phyloP scores from a whole-genome alignment of 2,329 filamentous ascomycete species.

The Sarocladium brachiariae region DNA sequence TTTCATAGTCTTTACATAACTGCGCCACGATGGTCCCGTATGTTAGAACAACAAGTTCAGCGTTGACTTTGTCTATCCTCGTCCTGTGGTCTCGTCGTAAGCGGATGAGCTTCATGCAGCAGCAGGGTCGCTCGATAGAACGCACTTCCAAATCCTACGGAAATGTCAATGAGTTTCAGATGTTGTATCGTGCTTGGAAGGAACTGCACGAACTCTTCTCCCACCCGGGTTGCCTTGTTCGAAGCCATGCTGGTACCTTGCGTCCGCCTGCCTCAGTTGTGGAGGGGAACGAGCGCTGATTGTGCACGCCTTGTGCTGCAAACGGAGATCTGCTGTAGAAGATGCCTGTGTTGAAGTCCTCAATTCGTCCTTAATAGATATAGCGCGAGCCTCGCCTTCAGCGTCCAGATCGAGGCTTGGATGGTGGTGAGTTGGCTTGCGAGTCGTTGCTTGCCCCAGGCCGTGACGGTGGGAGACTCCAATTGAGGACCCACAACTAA shows the following conservation, averaged over 20 bases:
- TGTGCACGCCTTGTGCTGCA: background rate
- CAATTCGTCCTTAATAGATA: background rate
- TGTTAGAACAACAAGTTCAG: conserved; percentile 92
- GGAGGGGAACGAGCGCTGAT: conserved; percentile 10
- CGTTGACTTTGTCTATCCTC: conserved; percentile 94
- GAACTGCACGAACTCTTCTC: conserved; percentile 49
- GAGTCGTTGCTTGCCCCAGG: conserved; percentile 6
- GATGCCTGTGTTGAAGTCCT: too few species aligned
- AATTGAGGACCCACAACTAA: conserved; percentile 22
- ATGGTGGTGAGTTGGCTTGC: conserved; percentile 9
- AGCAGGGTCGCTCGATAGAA: background rate
- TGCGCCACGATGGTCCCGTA: conserved; percentile 97
- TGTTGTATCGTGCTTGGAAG: too few species aligned
- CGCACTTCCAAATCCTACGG: conserved; percentile 83
- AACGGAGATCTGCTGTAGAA: too few species aligned
- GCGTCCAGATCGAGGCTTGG: background rate
- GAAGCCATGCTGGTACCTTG: conserved; percentile 41
- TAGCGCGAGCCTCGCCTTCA: too few species aligned
- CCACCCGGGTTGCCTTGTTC: conserved; percentile 53
- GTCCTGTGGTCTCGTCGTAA: conserved; percentile 53
- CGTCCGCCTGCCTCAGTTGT: background rate
- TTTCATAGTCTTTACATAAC: conserved; percentile 92
- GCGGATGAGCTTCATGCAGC: conserved; percentile 10
- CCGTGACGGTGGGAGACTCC: conserved; percentile 16
- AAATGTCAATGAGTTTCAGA: too few species aligned